Evolutionary conservation across 1,284 basidiomycete genomes (phyloP), one percentile per base, ranked within the genome.

Genomic region (Laetiporus sulphureus): DNA sequence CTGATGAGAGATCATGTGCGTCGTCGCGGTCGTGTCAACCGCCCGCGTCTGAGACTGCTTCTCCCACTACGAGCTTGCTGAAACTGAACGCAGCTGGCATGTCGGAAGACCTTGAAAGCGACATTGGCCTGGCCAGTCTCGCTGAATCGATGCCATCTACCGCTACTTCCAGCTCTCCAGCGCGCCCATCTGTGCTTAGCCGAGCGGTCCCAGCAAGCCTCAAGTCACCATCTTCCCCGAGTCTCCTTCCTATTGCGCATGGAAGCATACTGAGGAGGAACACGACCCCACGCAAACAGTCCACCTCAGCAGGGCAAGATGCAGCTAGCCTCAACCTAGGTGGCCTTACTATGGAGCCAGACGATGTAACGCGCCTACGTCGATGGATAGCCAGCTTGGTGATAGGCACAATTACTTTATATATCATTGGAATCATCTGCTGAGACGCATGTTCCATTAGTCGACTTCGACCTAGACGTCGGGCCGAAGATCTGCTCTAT

Each of bases 381-480:
- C 66, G 83, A 45, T 94, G 89, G 90, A 77, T 88, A n/a, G 62
- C 87, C 50, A 77, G 83, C 16, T 72, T 93, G 40, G 83, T 79
- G 20, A 71, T 92, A 41, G 90, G 91, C n/a, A n/a, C n/a, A n/a
- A n/a, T n/a, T n/a, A n/a, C n/a, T n/a, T n/a, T n/a, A n/a, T n/a
- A n/a, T n/a, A n/a, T n/a, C n/a, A n/a, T n/a, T n/a, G n/a, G n/a
- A n/a, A n/a, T n/a, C n/a, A n/a, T n/a, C n/a, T n/a, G n/a, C n/a
- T n/a, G n/a, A n/a, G n/a, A n/a, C n/a, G 36, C 38, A 46, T 45
- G 4, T 41, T 64, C n/a, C 5, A 38, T 48, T 67, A 78, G 90
- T 93, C 43, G 81, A 93, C 53, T 94, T 95, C 56, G 91, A 94
- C 62, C 61, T 92, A 35, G 90, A 94, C 51, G 68, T 85, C 33